Evolutionary conservation across 2,329 filamentous ascomycete genomes (phyloP), one percentile per base, ranked within the genome.

Genomic region (Calonectria naviculata): DNA sequence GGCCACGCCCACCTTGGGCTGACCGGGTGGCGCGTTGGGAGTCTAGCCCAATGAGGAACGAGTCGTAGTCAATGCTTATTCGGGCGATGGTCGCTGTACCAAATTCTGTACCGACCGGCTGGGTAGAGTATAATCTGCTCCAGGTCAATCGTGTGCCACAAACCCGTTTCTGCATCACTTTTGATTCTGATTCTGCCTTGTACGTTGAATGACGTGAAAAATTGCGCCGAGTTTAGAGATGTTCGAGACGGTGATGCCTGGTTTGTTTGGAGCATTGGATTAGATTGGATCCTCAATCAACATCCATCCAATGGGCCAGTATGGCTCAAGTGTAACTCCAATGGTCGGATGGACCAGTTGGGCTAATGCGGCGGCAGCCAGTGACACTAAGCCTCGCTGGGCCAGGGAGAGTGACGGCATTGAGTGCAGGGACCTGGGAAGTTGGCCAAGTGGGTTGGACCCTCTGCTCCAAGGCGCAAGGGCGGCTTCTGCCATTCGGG

Each of bases 391-490:
- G 56, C 52, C 36, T 52, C 49, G 42, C 46, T 67, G 36, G 67
- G 71, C 60, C 58, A 42, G 60, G 34, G 17, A 54, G 26, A 26
- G 67, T 71, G 71, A 71, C 71, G 67, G 71, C 68, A 70, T 64
- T 72, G 61, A 61, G 61, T 44, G 56, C 38, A 58, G 44, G 60
- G 60, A 58, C 54, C 68, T 67, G 31, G 42, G 56, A 56, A 70
- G 62, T 54, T 54, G 36, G 56, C 54, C 34, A 70, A 54, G 46
- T 64, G 58, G 68, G 65, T 24, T 68, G 58, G 64, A 68, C 65
- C 65, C 68, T 67, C 64, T 60, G 21, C 46, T 64, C 38, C 31
- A 49, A 58, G 56, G 58, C 36, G 63, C 44, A 61, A 66, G 52
- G 42, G 41, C 42, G 46, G 52, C 29, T 26, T 66, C 36, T 41